These are phyloP conservation scores for Xylariaceae sp. DNA, from an alignment of 2,329 filamentous ascomycete genomes.

Conservation along the genomic window DNA sequence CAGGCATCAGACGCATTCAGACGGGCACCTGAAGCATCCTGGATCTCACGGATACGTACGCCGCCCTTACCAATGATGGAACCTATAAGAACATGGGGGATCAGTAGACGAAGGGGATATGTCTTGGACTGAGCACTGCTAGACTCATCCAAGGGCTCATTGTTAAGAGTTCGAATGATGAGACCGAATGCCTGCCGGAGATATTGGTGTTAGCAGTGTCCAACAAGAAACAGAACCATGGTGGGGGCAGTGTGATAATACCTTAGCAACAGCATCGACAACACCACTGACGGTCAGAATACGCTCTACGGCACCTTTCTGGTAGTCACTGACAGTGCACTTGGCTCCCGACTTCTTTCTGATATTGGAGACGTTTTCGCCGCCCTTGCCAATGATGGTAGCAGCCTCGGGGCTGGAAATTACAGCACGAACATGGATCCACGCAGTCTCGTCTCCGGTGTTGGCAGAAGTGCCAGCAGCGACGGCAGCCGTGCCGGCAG, in stretches of 20 bases:
- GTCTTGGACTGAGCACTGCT: conserved; percentile 95
- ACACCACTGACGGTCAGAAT: conserved; percentile 96
- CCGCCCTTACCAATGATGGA: conserved; percentile 98
- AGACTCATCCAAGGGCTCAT: conserved; percentile 82
- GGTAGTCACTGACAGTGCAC: conserved; percentile 98
- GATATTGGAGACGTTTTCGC: conserved; percentile 97
- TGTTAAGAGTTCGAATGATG: conserved; percentile 97
- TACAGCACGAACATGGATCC: conserved; percentile 95
- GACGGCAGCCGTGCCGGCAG: conserved; percentile 30
- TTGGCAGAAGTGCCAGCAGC: conserved; percentile 40
- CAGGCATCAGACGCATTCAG: conserved; percentile 95
- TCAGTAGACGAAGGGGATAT: conserved; percentile 89
- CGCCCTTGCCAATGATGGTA: conserved; percentile 96
- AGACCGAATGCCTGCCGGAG: conserved; percentile 78
- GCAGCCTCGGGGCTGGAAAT: conserved; percentile 97
- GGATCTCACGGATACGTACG: conserved; percentile 94
- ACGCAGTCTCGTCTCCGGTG: conserved; percentile 83
- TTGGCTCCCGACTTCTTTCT: conserved; percentile 92
- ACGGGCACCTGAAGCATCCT: conserved; percentile 93
- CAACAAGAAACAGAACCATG: conserved; percentile 1
- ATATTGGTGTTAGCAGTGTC: conserved; percentile 10
- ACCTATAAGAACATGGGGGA: conserved; percentile 95
- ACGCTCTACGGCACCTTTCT: conserved; percentile 93
- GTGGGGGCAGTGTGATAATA: conserved; percentile 31
- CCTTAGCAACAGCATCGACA: conserved; percentile 95